These are phyloP conservation scores for Vanderwaltozyma yarrowii DNA, from an alignment of 805 yeast species.

Conservation along the genomic window DNA sequence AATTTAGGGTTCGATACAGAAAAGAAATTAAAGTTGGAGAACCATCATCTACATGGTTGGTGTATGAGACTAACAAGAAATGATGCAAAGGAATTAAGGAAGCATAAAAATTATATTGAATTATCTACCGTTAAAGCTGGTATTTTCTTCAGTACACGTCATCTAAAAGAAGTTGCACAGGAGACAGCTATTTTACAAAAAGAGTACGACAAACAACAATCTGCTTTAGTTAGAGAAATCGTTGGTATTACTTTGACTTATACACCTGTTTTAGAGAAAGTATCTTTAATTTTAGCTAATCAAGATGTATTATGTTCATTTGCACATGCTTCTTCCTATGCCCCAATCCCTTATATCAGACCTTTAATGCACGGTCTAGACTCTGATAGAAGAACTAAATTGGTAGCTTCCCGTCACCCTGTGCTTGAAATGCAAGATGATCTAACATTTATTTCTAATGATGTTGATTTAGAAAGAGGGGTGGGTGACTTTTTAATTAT, in stretches of 20 bases:
- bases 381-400: slow-evolving; percentile 39
- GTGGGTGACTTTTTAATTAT: slow-evolving; percentile 66
- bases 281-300: slow-evolving; percentile 56
- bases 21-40: slow-evolving; percentile 81
- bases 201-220: slow-evolving; percentile 67
- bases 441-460: slow-evolving; percentile 83
- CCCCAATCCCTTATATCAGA: slow-evolving; percentile 70
- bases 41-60: slow-evolving; percentile 86
- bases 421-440: slow-evolving; percentile 90
- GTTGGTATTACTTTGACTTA: slow-evolving; percentile 74
- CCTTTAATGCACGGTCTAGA: slow-evolving; percentile 55
- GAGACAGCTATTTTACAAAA: slow-evolving; percentile 48
- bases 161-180: slow-evolving; percentile 48
- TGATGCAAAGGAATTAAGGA: slow-evolving; percentile 72
- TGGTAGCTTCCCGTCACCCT: slow-evolving; percentile 86
- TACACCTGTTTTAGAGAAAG: slow-evolving; percentile 60
- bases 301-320: slow-evolving; percentile 79
- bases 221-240: slow-evolving; percentile 72
- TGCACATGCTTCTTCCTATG: slow-evolving; percentile 74
- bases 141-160: slow-evolving; percentile 73
- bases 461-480: slow-evolving; percentile 53
- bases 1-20: slow-evolving; percentile 75
- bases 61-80: slow-evolving; percentile 86
- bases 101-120: slow-evolving; percentile 51
- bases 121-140: slow-evolving; percentile 93